phyloP scores from a whole-genome alignment of 805 yeast species.

The Metschnikowia amazonensis region DNA sequence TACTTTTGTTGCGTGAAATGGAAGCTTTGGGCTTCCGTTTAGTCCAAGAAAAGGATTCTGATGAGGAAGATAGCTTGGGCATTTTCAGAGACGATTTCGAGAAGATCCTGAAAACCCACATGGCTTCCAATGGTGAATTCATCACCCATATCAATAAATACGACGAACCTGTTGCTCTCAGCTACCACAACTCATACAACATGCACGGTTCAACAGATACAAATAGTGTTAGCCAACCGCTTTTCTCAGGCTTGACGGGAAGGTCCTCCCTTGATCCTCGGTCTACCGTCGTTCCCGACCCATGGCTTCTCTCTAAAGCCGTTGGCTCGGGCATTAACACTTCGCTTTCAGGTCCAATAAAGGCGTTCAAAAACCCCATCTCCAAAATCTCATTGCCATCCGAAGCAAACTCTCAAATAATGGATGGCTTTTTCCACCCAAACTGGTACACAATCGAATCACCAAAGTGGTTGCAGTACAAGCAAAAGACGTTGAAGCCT shows the following conservation, averaged over 20 bases:
- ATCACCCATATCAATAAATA: conserved; percentile 30
- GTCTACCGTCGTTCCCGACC: conserved; percentile 62
- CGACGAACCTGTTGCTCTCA: conserved; percentile 27
- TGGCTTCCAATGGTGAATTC: conserved; percentile 60
- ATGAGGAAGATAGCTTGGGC: conserved; percentile 25
- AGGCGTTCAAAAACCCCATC: conserved; percentile 28
- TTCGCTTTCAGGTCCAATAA: conserved; percentile 25
- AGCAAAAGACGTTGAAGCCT: conserved; percentile 22
- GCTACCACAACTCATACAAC: conserved; percentile 26
- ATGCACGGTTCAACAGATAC: conserved; percentile 27
- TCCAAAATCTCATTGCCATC: conserved; percentile 35
- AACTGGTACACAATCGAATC: conserved; percentile 43
- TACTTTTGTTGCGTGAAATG: conserved; percentile 60
- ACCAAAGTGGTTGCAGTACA: conserved; percentile 42
- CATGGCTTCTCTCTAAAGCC: conserved; percentile 62
- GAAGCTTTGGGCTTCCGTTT: conserved; percentile 36
- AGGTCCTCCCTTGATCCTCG: conserved; percentile 76
- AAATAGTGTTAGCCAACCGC: conserved; percentile 64
- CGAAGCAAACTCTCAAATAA: conserved; percentile 30
- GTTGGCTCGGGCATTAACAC: conserved; percentile 28
- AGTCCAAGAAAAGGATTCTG: conserved; percentile 12
- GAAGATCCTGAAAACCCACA: conserved; percentile 51
- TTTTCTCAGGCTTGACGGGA: conserved; percentile 69
- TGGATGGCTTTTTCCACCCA: conserved; percentile 41
- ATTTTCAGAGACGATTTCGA: conserved; percentile 56